A percentile compares a stretch with the other conserved stretches of the same genome.
Evolutionary conservation across 352 stramenopile species (phyloP).

Genomic region (Globisporangium cylindrosporum): DNA sequence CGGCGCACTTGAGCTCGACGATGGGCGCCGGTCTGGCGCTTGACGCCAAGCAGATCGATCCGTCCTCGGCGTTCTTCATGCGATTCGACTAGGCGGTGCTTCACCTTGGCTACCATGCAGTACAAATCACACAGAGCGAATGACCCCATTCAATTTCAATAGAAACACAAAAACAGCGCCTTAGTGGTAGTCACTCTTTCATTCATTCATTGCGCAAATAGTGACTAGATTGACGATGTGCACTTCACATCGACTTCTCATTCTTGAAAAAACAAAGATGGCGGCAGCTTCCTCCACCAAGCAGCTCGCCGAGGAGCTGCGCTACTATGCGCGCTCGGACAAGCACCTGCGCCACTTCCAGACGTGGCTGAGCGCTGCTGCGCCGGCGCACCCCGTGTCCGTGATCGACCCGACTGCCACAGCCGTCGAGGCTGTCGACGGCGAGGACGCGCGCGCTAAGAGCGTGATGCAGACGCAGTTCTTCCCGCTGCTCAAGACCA

Average conservation of each 20-base stretch:
- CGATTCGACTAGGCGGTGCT: conserved; percentile 59
- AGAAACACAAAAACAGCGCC: conserved; percentile 8
- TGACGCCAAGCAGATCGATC: conserved; percentile 84
- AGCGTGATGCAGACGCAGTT: conserved; percentile 20
- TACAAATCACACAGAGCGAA: conserved; percentile 4
- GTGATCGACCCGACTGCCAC: conserved; percentile 11
- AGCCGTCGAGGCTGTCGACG: conserved; percentile 10
- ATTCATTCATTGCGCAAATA: neutral
- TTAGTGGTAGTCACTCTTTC: neutral
- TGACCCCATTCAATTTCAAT: neutral
- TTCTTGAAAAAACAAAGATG: neutral
- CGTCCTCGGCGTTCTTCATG: conserved; percentile 82
- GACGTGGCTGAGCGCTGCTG: conserved; percentile 46
- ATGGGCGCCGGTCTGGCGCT: conserved; percentile 80
- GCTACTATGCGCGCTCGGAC: conserved; percentile 74
- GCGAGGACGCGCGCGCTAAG: conserved; percentile 36
- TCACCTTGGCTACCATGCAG: neutral
- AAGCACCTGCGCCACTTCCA: conserved; percentile 66
- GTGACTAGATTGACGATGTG: neutral
- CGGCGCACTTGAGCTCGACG: conserved; percentile 80
- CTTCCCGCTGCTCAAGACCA: conserved; percentile 58
- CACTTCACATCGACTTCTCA: neutral
- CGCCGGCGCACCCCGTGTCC: conserved; percentile 20
- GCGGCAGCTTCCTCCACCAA: conserved; percentile 19
- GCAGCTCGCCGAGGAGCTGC: conserved; percentile 66